A percentile compares a stretch with the other conserved stretches of the same genome.
Conservation (phyloP, 768 basidiomycete species). For the Rossbeevera mucosa region DNA sequence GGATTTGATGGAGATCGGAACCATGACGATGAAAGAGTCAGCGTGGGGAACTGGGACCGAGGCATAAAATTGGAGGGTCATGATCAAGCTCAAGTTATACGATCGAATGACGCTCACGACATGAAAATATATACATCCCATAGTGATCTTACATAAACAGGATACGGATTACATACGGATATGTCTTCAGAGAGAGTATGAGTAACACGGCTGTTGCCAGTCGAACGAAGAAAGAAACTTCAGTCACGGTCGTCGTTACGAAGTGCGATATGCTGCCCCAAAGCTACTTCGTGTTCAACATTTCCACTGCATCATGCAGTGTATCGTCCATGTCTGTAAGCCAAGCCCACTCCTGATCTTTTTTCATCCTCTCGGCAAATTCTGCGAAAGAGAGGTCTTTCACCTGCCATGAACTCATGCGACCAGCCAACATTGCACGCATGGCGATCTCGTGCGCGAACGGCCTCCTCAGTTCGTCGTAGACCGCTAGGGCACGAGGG, state of each 20-base stretch:
- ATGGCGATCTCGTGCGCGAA: slow-evolving; percentile 34
- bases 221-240: too few relatives aligned
- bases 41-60: too few relatives aligned
- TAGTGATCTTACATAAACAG: too few relatives aligned
- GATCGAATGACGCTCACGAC: too few relatives aligned
- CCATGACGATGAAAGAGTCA: not conserved
- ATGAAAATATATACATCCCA: too few relatives aligned
- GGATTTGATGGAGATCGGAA: not conserved
- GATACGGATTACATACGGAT: too few relatives aligned
- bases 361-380: slow-evolving; percentile 39
- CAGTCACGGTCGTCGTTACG: too few relatives aligned
- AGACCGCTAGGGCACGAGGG: slow-evolving; percentile 40
- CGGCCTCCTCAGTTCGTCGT: slow-evolving; percentile 49
- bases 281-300: slow-evolving; percentile 7
- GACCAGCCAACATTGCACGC: slow-evolving; percentile 18
- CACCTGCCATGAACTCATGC: slow-evolving; percentile 13
- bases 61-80: too few relatives aligned
- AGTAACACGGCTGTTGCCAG: too few relatives aligned
- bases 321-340: slow-evolving; percentile 18
- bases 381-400: slow-evolving; percentile 30
- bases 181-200: too few relatives aligned
- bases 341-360: slow-evolving; percentile 56
- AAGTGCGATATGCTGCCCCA: too few relatives aligned
- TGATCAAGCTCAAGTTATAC: too few relatives aligned
- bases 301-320: slow-evolving; percentile 15